These are phyloP conservation scores for Pichia manshurica DNA, from an alignment of 805 yeast species.

Conservation along the genomic window DNA sequence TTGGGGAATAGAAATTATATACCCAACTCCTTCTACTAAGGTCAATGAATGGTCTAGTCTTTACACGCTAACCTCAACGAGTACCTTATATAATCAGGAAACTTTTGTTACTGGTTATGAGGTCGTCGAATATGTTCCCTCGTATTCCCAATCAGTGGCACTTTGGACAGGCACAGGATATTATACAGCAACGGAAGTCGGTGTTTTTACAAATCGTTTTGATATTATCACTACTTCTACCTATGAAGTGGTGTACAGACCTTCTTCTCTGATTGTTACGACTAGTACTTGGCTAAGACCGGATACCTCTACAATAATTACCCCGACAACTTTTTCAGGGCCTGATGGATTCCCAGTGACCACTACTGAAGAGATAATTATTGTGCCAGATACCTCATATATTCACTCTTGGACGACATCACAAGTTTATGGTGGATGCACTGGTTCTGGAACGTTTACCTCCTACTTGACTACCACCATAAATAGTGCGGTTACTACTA, in stretches of 20 bases:
- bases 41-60: too few species aligned
- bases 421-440: neutral
- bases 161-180: slow-evolving; percentile 5
- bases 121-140: too few species aligned
- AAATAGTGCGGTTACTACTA: too few species aligned
- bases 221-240: slow-evolving; percentile 3
- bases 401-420: slow-evolving; percentile 6
- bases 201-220: neutral
- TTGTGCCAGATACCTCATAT: neutral
- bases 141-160: neutral
- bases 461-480: too few species aligned
- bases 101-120: too few species aligned
- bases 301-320: too few species aligned
- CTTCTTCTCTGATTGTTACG: too few species aligned
- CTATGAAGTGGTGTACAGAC: neutral
- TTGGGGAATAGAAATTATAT: too few species aligned
- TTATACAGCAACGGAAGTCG: neutral
- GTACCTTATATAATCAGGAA: too few species aligned
- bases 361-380: slow-evolving; percentile 3
- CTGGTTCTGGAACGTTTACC: neutral
- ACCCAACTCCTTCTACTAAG: too few species aligned
- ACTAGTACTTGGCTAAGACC: too few species aligned
- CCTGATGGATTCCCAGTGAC: slow-evolving; percentile 8
- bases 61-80: too few species aligned
- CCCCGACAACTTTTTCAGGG: neutral